Conservation (phyloP, 768 basidiomycete species). For the Stropharia rugosoannulata region DNA sequence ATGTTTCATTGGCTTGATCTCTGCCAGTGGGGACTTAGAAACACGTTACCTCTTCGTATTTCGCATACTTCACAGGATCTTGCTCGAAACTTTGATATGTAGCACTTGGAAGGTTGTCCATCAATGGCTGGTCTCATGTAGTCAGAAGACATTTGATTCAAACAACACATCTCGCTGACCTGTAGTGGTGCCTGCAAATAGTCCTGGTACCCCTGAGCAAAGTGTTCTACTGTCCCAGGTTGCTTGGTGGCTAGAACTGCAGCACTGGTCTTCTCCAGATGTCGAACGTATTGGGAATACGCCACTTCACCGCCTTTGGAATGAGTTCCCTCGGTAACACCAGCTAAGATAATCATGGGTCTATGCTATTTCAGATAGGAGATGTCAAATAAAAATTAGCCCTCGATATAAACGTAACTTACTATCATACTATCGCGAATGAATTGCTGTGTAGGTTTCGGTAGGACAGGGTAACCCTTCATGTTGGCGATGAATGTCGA, state of each 20-base stretch:
- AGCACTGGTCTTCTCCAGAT: conserved; percentile 78
- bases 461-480: conserved; percentile 95
- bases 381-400: conserved; percentile 11
- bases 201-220: conserved; percentile 92
- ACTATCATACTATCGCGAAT: conserved; percentile 88
- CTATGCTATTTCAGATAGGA: conserved; percentile 57
- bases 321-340: conserved; percentile 65
- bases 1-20: not conserved
- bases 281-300: conserved; percentile 86
- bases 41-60: conserved; percentile 83
- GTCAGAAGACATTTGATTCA: too few species aligned
- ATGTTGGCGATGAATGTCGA: conserved; percentile 92
- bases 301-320: conserved; percentile 78
- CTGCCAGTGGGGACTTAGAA: conserved; percentile 5
- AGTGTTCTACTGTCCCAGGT: conserved; percentile 81
- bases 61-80: conserved; percentile 94
- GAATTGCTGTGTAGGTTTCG: conserved; percentile 90
- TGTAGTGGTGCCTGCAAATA: conserved; percentile 94
- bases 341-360: conserved; percentile 82
- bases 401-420: conserved; percentile 25
- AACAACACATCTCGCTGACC: conserved; percentile 35
- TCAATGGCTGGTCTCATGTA: conserved; percentile 64
- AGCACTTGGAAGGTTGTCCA: conserved; percentile 94
- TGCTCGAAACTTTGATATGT: conserved; percentile 98
- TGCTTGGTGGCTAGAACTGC: conserved; percentile 61